These are phyloP conservation scores for Calonectria fujianensis DNA, from an alignment of 2,329 filamentous ascomycete genomes.

Conservation along the genomic window DNA sequence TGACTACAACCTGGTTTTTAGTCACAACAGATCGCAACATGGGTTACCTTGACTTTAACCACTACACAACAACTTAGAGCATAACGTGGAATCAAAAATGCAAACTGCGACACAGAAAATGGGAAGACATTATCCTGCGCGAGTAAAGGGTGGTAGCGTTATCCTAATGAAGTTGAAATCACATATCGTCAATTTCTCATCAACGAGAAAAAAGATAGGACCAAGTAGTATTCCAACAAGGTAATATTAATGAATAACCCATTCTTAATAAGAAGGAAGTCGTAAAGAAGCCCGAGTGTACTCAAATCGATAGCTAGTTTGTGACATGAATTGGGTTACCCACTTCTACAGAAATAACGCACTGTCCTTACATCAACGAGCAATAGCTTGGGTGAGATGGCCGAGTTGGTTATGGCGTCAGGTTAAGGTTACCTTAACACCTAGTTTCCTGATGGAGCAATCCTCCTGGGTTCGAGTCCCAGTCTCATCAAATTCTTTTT, in stretches of 20 bases:
- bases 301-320: background rate
- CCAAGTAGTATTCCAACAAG: background rate
- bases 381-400: slow-evolving; percentile 51
- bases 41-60: background rate
- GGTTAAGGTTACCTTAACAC: slow-evolving; percentile 56
- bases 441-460: slow-evolving; percentile 54
- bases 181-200: background rate
- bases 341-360: background rate
- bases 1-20: background rate
- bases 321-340: background rate
- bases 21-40: background rate
- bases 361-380: background rate
- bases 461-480: slow-evolving; percentile 57
- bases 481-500: slow-evolving; percentile 53
- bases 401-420: slow-evolving; percentile 57
- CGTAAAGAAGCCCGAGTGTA: background rate
- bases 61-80: no score
- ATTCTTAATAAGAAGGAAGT: background rate
- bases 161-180: background rate
- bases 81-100: background rate
- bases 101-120: background rate
- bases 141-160: background rate
- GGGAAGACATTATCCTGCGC: background rate
- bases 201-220: background rate
- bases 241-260: background rate